Percentiles rank a stretch among this genome's conserved stretches.
These are phyloP conservation scores for Colletotrichum sojae DNA, from an alignment of 2,329 filamentous ascomycete species.

Conservation along the genomic window DNA sequence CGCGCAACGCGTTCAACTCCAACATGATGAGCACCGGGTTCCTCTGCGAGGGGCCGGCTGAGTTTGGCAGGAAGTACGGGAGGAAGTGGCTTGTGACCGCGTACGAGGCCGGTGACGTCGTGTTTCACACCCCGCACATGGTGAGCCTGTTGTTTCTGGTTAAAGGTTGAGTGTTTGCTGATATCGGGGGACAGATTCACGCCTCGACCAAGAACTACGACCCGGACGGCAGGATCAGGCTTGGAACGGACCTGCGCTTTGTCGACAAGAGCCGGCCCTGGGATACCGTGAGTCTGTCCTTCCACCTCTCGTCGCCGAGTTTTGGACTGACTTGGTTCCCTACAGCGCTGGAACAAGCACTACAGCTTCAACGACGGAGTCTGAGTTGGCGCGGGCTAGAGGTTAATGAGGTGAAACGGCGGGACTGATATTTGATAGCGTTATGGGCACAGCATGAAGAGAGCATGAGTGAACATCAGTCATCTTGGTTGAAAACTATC, in stretches of 20 bases:
- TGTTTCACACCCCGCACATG: constrained; percentile 55
- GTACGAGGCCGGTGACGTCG: constrained; percentile 58
- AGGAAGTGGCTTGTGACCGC: constrained; percentile 53
- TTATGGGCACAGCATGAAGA: too few species aligned
- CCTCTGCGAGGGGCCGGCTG: constrained; percentile 54
- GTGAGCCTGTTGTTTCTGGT: constrained; percentile 1
- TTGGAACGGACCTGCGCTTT: constrained; percentile 70
- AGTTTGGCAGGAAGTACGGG: constrained; percentile 48
- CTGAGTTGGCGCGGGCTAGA: neutral
- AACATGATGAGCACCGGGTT: constrained; percentile 72
- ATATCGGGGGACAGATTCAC: constrained; percentile 53
- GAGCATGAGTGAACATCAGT: neutral
- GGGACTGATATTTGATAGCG: too few species aligned
- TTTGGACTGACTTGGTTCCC: neutral
- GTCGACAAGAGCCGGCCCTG: constrained; percentile 64
- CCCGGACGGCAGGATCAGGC: constrained; percentile 63
- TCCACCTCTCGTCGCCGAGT: fast-evolving
- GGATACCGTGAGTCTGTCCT: constrained; percentile 55
- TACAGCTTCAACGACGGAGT: constrained; percentile 30
- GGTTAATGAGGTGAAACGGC: neutral
- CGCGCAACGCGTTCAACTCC: constrained; percentile 66
- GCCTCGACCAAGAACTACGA: constrained; percentile 70
- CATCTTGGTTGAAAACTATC: constrained; percentile 33
- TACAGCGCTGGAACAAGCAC: constrained; percentile 27
- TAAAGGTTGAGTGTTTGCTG: neutral